Conservation (phyloP, 805 yeast genomes). For the Yarrowia deformans region DNA sequence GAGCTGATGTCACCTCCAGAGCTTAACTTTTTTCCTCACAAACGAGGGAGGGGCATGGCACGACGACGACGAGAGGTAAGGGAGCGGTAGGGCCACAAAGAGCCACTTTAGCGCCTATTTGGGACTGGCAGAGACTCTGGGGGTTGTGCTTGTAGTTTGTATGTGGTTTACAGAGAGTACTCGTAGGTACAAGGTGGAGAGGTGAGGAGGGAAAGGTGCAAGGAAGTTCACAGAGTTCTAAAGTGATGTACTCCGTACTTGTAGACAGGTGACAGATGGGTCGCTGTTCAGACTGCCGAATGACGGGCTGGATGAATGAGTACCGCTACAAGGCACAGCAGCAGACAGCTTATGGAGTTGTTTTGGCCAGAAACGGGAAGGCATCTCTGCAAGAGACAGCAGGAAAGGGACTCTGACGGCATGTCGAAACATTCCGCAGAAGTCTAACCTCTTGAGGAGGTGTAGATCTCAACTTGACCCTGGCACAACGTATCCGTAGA, state of each 20-base stretch:
- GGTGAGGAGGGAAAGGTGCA: too few relatives aligned
- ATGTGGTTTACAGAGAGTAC: too few relatives aligned
- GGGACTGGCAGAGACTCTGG: not conserved
- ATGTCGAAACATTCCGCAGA: not conserved
- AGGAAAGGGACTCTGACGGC: not conserved
- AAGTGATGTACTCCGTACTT: too few relatives aligned
- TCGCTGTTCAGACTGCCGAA: too few relatives aligned
- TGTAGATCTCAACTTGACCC: too few relatives aligned
- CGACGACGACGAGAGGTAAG: not conserved
- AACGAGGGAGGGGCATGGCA: not conserved
- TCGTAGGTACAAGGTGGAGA: too few relatives aligned
- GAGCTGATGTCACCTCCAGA: conserved; percentile 18
- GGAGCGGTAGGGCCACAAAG: not conserved
- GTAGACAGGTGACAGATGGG: not conserved
- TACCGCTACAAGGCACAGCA: too few relatives aligned
- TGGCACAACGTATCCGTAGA: too few relatives aligned
- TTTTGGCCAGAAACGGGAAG: not conserved
- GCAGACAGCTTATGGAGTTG: not conserved
- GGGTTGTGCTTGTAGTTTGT: too few relatives aligned
- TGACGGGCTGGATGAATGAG: too few relatives aligned
- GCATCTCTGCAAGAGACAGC: not conserved
- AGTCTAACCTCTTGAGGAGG: not conserved
- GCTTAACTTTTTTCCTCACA: not conserved
- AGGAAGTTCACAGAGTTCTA: too few relatives aligned
- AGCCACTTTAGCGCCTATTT: conserved; percentile 10